Base-by-base conservation (phyloP, 2,329 filamentous ascomycete species). In the Proliferodiscus dingleyae region DNA sequence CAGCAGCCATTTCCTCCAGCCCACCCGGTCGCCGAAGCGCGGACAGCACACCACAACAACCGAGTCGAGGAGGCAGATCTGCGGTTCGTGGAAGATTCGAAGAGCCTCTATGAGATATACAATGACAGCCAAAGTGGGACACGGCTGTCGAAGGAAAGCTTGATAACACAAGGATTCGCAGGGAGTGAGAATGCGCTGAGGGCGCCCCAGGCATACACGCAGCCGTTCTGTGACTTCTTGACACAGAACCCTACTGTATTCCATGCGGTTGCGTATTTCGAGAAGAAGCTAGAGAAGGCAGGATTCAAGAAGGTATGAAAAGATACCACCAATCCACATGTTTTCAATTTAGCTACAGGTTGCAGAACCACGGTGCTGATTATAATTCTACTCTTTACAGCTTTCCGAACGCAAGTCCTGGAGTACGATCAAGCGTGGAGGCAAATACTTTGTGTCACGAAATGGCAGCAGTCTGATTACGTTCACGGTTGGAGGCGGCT, bases 161-260 rank as follows among this genome's bases (percentile, higher is more conserved):
- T 49, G 36, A 52, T 50, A 8, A 53, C 50, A 1, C 51, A 45
- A 13, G 43, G 40, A 4, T 13, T 53, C 11, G 36, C 33, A 6
- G n/a, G 37, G 7, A 44, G 50, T 33, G 43, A 51, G 9, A 49
- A 40, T 22, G 41, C 37, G 11, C 42, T 58, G 33, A 60, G 58
- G 21, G 47, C 42, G 11, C 77, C 81, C 4, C 81, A 82, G 59
- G 74, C 74, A 48, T 95, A 89, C 65, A 86, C 87, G 7, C 75
- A 89, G 67, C 88, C 89, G 1, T 96, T 95, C 65, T 84, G 85
- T 64, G 77, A 88, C 42, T 97, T 96, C 64, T 78, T 97, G 71
- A 86, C 82, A 36, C 77, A 86, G 51, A 95, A 96, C 63, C 93
- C 93, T 0, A 97, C 93, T 7, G 80, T 96, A 37, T 98, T 95